Conservation (phyloP, 208 protist species). For the Novymonas esmeraldas region DNA sequence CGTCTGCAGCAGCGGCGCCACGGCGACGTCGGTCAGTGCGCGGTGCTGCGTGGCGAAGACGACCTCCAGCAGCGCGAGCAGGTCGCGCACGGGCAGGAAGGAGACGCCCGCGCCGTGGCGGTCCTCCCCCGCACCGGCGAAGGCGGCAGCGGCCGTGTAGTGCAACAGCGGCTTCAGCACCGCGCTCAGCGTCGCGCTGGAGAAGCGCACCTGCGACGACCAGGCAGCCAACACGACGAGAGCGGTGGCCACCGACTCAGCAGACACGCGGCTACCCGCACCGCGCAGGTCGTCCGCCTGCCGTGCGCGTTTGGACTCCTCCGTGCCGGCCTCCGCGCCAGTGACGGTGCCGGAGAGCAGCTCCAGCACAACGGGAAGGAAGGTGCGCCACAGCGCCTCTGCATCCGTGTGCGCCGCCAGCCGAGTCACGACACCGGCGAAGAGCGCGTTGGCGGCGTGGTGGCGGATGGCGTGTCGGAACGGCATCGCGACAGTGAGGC, state of each 20-base stretch:
- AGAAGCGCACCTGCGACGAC: constrained; percentile 67
- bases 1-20: constrained; percentile 48
- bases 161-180: constrained; percentile 63
- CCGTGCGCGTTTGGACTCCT: constrained; percentile 15
- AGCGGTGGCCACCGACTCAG: constrained; percentile 66
- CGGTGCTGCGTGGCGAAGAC: constrained; percentile 67
- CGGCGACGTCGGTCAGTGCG: constrained; percentile 51
- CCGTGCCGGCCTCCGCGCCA: constrained; percentile 25
- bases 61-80: constrained; percentile 64
- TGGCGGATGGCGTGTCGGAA: constrained; percentile 58
- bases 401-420: constrained; percentile 59
- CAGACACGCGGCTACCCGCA: constrained; percentile 18
- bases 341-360: constrained; percentile 47
- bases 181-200: constrained; percentile 53
- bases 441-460: constrained; percentile 81
- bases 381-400: constrained; percentile 73
- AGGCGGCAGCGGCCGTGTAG: constrained; percentile 31
- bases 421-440: constrained; percentile 63
- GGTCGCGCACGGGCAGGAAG: constrained; percentile 51
- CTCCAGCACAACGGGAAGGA: constrained; percentile 80
- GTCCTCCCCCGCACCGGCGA: background rate
- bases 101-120: background rate
- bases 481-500: constrained; percentile 53
- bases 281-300: constrained; percentile 11
- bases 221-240: constrained; percentile 78